Conservation (phyloP, 2,329 filamentous ascomycete genomes). For the Colletotrichum truncatum region DNA sequence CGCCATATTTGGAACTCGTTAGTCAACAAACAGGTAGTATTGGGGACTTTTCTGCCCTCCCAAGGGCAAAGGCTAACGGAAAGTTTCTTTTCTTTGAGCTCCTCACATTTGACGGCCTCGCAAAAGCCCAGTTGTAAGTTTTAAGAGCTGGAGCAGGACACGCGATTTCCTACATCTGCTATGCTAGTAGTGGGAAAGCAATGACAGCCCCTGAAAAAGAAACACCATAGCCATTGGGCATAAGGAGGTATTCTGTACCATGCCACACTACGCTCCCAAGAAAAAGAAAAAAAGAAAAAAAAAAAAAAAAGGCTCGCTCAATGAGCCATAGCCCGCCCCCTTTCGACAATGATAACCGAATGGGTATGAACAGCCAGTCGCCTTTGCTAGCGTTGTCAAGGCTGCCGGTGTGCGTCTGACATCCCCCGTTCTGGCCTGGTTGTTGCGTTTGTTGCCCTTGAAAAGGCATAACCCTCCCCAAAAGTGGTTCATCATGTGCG, state of each 20-base stretch:
- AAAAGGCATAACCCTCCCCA: constrained; percentile 13
- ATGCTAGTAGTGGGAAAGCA: constrained; percentile 10
- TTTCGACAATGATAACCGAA: constrained; percentile 2
- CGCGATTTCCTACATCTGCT: constrained; percentile 11
- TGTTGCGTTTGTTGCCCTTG: background rate
- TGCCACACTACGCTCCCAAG: background rate
- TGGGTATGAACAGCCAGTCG: background rate
- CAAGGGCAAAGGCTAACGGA: background rate
- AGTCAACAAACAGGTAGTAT: background rate
- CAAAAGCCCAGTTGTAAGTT: background rate
- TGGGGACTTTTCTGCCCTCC: background rate
- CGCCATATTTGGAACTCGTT: constrained; percentile 1
- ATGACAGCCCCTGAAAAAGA: constrained; percentile 2
- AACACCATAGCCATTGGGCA: background rate
- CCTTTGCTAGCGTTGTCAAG: background rate
- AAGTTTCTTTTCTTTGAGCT: background rate
- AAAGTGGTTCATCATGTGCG: constrained; percentile 7
- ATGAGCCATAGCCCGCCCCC: constrained; percentile 6
- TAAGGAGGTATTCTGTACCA: constrained; percentile 4
- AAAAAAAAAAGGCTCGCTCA: too few relatives aligned
- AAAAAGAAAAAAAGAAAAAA: too few relatives aligned
- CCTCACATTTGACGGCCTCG: constrained; percentile 9
- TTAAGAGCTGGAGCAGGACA: background rate
- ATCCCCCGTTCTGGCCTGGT: background rate
- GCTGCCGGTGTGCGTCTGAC: constrained; percentile 8